These are phyloP conservation scores for Benincasa hispida DNA, from an alignment of 306 rosid genomes.

Conservation along the genomic window DNA sequence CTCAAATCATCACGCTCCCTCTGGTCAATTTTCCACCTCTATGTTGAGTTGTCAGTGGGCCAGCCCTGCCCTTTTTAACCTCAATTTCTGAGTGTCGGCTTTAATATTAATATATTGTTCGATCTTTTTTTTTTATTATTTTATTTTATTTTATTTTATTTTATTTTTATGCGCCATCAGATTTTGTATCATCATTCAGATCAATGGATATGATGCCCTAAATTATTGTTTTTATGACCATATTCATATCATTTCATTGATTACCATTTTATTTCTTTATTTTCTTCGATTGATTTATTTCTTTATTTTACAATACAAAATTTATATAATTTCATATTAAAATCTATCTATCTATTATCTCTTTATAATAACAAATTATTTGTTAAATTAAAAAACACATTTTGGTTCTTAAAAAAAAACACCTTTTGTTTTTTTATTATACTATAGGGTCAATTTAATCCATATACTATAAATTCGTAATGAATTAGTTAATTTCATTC, in stretches of 20 bases:
- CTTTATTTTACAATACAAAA: no score
- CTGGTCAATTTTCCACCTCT: not conserved
- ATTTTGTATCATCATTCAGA: not conserved
- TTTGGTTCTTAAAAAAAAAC: no score
- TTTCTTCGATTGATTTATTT: no score
- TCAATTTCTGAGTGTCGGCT: conserved; percentile 3
- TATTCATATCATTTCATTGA: not conserved
- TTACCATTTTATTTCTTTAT: not conserved
- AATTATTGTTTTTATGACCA: not conserved
- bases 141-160: no score
- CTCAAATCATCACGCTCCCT: not conserved
- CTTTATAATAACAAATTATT: no score
- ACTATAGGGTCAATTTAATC: no score
- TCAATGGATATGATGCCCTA: not conserved
- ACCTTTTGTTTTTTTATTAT: no score
- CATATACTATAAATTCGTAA: no score
- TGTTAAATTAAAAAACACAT: no score
- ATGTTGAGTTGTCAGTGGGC: not conserved
- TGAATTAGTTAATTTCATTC: no score
- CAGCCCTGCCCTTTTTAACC: not conserved
- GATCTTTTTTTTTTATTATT: not conserved
- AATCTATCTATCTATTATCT: no score
- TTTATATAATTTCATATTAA: no score
- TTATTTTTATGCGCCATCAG: not conserved
- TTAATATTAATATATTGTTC: not conserved